phyloP scores from a whole-genome alignment of 2,329 filamentous ascomycete genomes.

The Phyllosticta citrichinensis region DNA sequence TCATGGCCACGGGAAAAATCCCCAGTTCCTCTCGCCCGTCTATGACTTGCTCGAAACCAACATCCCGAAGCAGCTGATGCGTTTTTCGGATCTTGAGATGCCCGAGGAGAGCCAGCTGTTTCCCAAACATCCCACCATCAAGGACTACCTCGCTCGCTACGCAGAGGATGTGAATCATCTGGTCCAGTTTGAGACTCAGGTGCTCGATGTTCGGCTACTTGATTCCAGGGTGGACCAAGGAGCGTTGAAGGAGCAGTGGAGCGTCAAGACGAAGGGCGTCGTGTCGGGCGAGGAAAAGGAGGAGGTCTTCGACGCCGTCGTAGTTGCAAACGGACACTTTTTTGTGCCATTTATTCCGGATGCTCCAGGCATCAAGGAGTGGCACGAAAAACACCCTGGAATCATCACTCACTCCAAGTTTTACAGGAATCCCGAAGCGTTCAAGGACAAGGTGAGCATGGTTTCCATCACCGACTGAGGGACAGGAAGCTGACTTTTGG shows the following conservation, averaged over 20 bases:
- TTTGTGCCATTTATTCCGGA: constrained; percentile 36
- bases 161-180: constrained; percentile 55
- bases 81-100: constrained; percentile 62
- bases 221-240: constrained; percentile 14
- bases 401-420: constrained; percentile 55
- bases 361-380: constrained; percentile 32
- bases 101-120: constrained; percentile 57
- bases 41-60: constrained; percentile 81
- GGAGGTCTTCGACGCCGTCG: constrained; percentile 45
- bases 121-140: constrained; percentile 60
- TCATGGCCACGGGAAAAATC: constrained; percentile 24
- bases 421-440: constrained; percentile 59
- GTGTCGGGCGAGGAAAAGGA: constrained; percentile 30
- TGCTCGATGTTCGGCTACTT: constrained; percentile 45
- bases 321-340: constrained; percentile 41
- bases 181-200: constrained; percentile 61
- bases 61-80: constrained; percentile 73
- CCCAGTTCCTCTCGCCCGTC: constrained; percentile 70
- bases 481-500: background rate
- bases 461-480: background rate
- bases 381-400: constrained; percentile 28
- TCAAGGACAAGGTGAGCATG: constrained; percentile 36
- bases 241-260: constrained; percentile 41
- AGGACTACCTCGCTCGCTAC: constrained; percentile 64
- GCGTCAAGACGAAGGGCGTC: constrained; percentile 45